These are phyloP conservation scores for Lipomyces japonicus DNA, from an alignment of 805 yeast species.

Conservation along the genomic window DNA sequence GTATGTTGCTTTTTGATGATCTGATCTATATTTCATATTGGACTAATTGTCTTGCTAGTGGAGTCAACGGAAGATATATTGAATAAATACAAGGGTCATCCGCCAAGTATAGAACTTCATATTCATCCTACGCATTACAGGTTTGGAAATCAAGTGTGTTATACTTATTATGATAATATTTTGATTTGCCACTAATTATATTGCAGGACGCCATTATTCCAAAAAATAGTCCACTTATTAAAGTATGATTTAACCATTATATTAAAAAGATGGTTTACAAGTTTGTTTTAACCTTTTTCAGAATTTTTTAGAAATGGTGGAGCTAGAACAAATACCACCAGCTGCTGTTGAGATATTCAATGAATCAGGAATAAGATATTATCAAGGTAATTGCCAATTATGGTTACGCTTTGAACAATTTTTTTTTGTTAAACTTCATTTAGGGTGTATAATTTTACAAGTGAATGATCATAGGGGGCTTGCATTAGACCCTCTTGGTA, in stretches of 20 bases:
- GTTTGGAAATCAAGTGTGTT: slow-evolving; percentile 65
- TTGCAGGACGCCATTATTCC: slow-evolving; percentile 73
- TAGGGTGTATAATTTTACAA: slow-evolving; percentile 71
- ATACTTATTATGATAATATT: slow-evolving; percentile 22
- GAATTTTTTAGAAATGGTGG: slow-evolving; percentile 70
- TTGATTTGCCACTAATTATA: neutral
- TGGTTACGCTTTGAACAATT: neutral
- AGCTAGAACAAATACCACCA: slow-evolving; percentile 79
- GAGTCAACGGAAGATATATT: slow-evolving; percentile 70
- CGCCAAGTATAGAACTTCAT: slow-evolving; percentile 83
- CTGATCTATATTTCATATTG: neutral
- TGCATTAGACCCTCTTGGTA: no score
- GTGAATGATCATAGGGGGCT: slow-evolving; percentile 78
- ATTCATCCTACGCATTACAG: slow-evolving; percentile 88
- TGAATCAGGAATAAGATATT: slow-evolving; percentile 78
- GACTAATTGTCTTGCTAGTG: slow-evolving; percentile 35
- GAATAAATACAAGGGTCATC: slow-evolving; percentile 68
- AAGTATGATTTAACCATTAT: slow-evolving; percentile 37
- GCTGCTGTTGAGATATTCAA: slow-evolving; percentile 84
- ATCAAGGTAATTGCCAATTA: slow-evolving; percentile 50
- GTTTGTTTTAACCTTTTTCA: neutral
- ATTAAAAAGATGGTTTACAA: neutral
- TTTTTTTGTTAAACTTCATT: neutral
- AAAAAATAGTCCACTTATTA: slow-evolving; percentile 69
- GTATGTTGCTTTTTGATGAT: slow-evolving; percentile 5